These are phyloP conservation scores for Fraxinus velutina DNA, from an alignment of 305 asterid species.

Conservation along the genomic window DNA sequence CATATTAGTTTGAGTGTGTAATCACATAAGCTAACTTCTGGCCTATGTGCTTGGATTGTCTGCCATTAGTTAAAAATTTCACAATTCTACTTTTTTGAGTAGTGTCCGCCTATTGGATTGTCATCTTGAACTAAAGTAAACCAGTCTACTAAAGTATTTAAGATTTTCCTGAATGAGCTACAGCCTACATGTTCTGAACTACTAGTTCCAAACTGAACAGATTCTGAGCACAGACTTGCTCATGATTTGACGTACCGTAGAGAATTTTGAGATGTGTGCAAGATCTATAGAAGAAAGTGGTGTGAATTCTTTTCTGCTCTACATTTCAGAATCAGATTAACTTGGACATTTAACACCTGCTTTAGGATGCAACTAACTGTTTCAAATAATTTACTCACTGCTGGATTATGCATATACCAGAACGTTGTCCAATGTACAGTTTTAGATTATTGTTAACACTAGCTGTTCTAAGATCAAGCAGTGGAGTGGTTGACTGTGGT, in stretches of 20 bases:
- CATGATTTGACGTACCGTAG: neutral
- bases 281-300: neutral
- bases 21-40: neutral
- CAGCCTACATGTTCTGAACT: neutral
- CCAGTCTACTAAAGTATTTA: neutral
- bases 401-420: neutral
- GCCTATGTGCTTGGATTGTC: neutral
- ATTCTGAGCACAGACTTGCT: neutral
- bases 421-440: neutral
- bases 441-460: neutral
- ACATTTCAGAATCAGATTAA: neutral
- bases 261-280: neutral
- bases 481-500: neutral
- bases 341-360: neutral
- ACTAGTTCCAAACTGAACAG: neutral
- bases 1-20: neutral
- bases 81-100: neutral
- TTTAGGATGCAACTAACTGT: neutral
- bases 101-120: neutral
- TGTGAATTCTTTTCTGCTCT: neutral
- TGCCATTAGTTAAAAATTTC: neutral
- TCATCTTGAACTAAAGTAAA: neutral
- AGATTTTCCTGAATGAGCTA: neutral
- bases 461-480: neutral
- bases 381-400: neutral